Percentiles rank a stretch among this genome's conserved stretches.
phyloP scores from a whole-genome alignment of 805 yeast species.

The Grigorovia transvaalensis region DNA sequence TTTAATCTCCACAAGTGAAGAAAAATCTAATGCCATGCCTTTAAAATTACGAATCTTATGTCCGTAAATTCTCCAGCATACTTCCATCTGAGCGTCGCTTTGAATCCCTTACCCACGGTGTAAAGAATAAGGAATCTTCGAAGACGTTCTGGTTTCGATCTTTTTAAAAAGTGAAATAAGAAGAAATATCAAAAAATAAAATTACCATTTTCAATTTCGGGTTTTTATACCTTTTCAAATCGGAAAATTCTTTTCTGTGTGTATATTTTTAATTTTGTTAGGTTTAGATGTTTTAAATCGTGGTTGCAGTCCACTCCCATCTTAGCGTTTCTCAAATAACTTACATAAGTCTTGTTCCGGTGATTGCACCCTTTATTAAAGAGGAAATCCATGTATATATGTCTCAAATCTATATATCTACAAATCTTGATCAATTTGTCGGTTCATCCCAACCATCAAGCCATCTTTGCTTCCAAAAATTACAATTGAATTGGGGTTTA shows the following conservation, averaged over 20 bases:
- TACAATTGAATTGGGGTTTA: constrained; percentile 78
- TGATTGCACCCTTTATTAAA: too few species aligned
- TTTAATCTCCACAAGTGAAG: constrained; percentile 2
- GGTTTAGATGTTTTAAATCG: not conserved
- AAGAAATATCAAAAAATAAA: too few species aligned
- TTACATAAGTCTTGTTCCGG: too few species aligned
- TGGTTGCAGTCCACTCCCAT: too few species aligned
- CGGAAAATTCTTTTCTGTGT: not conserved
- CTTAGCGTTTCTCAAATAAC: too few species aligned
- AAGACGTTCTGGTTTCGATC: constrained; percentile 28
- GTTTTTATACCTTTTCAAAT: not conserved
- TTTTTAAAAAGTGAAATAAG: not conserved
- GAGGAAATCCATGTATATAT: too few species aligned
- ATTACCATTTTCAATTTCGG: not conserved
- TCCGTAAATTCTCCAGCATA: not conserved
- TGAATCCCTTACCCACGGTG: constrained; percentile 34
- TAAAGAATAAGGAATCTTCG: constrained; percentile 35
- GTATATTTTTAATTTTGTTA: too few species aligned
- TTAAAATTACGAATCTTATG: not conserved
- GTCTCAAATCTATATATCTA: too few species aligned
- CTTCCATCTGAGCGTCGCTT: constrained; percentile 35
- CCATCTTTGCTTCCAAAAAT: constrained; percentile 91
- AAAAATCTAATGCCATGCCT: constrained; percentile 16
- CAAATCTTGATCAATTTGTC: not conserved
- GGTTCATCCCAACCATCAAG: constrained; percentile 73